A percentile compares a stretch with the other conserved stretches of the same genome.
Evolutionary conservation across 2,329 filamentous ascomycete genomes (phyloP).

Genomic region (Colletotrichum musae): DNA sequence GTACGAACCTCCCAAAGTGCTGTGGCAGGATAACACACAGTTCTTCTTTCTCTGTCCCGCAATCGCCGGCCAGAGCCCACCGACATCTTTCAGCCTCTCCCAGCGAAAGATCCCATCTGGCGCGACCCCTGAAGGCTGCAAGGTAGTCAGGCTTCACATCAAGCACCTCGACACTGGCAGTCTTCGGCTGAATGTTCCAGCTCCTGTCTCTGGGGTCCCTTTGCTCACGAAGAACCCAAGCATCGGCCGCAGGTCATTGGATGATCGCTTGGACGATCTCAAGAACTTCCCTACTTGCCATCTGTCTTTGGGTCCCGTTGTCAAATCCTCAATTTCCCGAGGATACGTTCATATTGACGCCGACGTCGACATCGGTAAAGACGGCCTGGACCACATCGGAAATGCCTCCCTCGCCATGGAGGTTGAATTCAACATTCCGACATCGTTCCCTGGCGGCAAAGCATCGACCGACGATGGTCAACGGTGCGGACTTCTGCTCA

Average conservation of each 20-base stretch:
- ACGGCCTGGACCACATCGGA: background rate
- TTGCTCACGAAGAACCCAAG: background rate
- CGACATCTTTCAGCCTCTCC: too few relatives aligned
- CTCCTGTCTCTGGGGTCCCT: background rate
- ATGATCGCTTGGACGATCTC: background rate
- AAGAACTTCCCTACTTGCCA: background rate
- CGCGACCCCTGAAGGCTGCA: background rate
- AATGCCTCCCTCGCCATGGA: background rate
- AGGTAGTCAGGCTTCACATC: background rate
- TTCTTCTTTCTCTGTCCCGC: constrained; percentile 16
- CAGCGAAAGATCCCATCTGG: background rate
- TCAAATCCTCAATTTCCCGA: background rate
- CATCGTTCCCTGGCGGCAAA: background rate
- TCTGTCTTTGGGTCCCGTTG: background rate
- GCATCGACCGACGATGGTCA: background rate
- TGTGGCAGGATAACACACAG: constrained; percentile 6
- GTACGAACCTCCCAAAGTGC: background rate
- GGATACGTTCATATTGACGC: too few relatives aligned
- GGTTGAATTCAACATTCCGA: background rate
- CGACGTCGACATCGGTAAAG: background rate
- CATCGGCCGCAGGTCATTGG: background rate
- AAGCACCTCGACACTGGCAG: background rate
- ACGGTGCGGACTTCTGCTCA: background rate
- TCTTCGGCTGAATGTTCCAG: background rate
- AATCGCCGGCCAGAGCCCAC: too few relatives aligned